Conservation (phyloP, 257 asterid species). For the Nicotiana benthamiana region DNA sequence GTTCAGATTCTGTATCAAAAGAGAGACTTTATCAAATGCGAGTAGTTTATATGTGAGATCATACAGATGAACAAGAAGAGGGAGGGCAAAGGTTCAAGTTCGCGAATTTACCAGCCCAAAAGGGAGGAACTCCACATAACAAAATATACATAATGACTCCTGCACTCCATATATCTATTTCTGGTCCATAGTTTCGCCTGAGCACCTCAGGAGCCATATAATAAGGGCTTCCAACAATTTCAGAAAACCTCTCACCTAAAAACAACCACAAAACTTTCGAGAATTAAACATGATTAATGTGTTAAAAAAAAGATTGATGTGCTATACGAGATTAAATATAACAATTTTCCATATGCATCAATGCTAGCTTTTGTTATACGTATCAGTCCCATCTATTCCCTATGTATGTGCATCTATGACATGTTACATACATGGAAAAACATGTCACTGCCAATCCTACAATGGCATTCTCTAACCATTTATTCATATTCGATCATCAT, state of each 20-base stretch:
- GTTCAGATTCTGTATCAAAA: constrained; percentile 72
- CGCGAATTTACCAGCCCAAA: neutral
- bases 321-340: neutral
- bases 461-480: neutral
- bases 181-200: no score
- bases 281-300: neutral
- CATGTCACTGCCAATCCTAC: neutral
- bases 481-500: neutral
- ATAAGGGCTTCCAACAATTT: no score
- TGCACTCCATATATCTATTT: no score
- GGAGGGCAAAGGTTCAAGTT: constrained; percentile 22
- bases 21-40: neutral
- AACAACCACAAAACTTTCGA: constrained; percentile 37
- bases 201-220: no score
- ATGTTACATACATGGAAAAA: neutral
- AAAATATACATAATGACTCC: no score
- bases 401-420: neutral
- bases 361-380: neutral
- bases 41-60: neutral
- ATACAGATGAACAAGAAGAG: neutral
- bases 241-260: no score
- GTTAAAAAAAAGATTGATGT: neutral
- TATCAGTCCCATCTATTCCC: no score
- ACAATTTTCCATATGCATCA: neutral
- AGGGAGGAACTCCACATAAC: no score